Evolutionary conservation across 192 early-diverging fungal genomes (phyloP).

Genomic region (Podila horticola): DNA sequence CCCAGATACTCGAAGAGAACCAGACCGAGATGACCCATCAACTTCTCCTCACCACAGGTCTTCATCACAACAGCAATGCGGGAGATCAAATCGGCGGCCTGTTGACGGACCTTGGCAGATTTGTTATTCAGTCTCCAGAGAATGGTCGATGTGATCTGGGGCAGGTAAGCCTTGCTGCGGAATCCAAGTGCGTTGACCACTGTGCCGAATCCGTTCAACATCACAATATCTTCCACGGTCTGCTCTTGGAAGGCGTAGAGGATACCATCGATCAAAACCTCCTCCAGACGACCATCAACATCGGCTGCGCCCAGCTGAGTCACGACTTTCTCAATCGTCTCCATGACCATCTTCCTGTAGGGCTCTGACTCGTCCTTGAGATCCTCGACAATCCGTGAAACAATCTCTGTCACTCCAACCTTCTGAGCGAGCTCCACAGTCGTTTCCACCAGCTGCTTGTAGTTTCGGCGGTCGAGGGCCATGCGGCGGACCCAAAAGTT

Average conservation of each 20-base stretch:
- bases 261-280: slow-evolving; percentile 96
- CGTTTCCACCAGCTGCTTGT: slow-evolving; percentile 93
- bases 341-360: slow-evolving; percentile 98
- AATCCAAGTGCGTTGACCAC: slow-evolving; percentile 91
- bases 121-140: slow-evolving; percentile 99
- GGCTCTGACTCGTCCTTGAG: slow-evolving; percentile 96
- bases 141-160: slow-evolving; percentile 94
- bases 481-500: slow-evolving; percentile 98
- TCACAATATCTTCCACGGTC: slow-evolving; percentile 89
- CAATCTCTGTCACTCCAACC: slow-evolving; percentile 93
- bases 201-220: slow-evolving; percentile 96
- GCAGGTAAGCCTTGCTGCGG: slow-evolving; percentile 92
- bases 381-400: slow-evolving; percentile 86
- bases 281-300: slow-evolving; percentile 91
- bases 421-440: slow-evolving; percentile 95
- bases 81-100: slow-evolving; percentile 96
- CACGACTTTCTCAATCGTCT: slow-evolving; percentile 89
- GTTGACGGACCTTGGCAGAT: slow-evolving; percentile 93
- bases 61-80: slow-evolving; percentile 95
- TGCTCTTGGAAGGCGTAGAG: slow-evolving; percentile 99
- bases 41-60: slow-evolving; percentile 93
- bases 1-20: slow-evolving; percentile 98
- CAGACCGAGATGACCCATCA: slow-evolving; percentile 93
- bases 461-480: slow-evolving; percentile 95
- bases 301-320: slow-evolving; percentile 86